Evolutionary conservation across 257 asterid species (phyloP).

Genomic region (Gynochthodes officinalis): DNA sequence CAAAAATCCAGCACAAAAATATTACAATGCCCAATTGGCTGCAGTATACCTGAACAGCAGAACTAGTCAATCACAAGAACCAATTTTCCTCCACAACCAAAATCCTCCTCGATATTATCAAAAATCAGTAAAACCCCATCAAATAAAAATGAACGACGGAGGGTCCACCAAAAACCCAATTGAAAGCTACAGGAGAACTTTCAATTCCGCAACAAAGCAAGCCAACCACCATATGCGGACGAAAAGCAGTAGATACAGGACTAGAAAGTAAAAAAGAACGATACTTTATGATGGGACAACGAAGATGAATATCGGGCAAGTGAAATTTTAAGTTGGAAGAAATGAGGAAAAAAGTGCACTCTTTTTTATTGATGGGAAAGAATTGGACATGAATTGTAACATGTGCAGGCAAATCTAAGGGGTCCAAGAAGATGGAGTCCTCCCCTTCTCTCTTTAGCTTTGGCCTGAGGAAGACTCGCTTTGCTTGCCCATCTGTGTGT

Average conservation of each 20-base stretch:
- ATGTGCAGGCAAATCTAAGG: too few species aligned
- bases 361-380: too few species aligned
- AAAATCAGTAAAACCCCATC: slow-evolving; percentile 11
- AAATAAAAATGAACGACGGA: neutral
- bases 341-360: neutral
- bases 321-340: neutral
- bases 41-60: slow-evolving; percentile 16
- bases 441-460: too few species aligned
- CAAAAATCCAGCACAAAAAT: too few species aligned
- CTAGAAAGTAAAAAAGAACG: slow-evolving; percentile 1
- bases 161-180: slow-evolving; percentile 5
- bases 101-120: neutral
- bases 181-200: slow-evolving; percentile 14
- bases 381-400: too few species aligned
- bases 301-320: neutral
- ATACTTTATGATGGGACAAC: neutral
- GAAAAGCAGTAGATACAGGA: neutral
- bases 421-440: too few species aligned
- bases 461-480: too few species aligned
- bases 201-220: too few species aligned
- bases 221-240: too few species aligned
- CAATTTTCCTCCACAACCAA: slow-evolving; percentile 5
- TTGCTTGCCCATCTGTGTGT: too few species aligned
- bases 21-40: slow-evolving; percentile 20
- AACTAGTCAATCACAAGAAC: slow-evolving; percentile 14